These are phyloP conservation scores for Filosporella fistucella DNA, from an alignment of 495 filamentous ascomycete genomes.

Conservation along the genomic window DNA sequence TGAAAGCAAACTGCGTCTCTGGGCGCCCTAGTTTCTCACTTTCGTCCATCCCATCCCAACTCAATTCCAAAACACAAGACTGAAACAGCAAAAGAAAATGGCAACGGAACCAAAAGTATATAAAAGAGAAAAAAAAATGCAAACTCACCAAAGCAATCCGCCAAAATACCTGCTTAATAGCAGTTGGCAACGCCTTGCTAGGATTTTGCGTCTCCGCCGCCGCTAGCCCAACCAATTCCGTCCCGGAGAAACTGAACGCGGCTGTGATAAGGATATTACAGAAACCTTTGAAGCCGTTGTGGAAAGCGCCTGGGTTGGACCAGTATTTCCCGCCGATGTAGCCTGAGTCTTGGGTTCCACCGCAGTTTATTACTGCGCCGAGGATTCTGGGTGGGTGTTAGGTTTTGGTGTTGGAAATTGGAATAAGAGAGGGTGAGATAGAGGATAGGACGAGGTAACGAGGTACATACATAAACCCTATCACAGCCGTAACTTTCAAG, in stretches of 20 bases:
- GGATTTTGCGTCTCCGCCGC: conserved; percentile 87
- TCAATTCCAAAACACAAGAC: too few relatives aligned
- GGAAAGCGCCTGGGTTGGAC: conserved; percentile 67
- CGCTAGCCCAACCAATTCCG: conserved; percentile 85
- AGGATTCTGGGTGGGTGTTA: conserved; percentile 48
- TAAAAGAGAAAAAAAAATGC: too few relatives aligned
- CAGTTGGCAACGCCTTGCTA: conserved; percentile 77
- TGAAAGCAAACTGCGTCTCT: too few relatives aligned
- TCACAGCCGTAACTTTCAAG: conserved; percentile 81
- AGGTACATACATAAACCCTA: conserved; percentile 65
- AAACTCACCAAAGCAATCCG: conserved; percentile 77
- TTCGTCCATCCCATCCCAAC: too few relatives aligned
- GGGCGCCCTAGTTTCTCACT: too few relatives aligned
- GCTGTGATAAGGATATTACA: conserved; percentile 92
- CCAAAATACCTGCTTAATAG: conserved; percentile 95
- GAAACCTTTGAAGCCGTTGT: conserved; percentile 90
- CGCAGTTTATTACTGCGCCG: conserved; percentile 74
- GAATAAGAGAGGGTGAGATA: too few relatives aligned
- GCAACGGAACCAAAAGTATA: background rate
- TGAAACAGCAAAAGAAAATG: background rate
- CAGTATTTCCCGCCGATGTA: conserved; percentile 45
- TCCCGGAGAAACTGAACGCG: conserved; percentile 88
- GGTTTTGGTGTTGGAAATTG: background rate
- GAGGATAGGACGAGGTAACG: background rate
- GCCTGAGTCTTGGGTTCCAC: conserved; percentile 60